phyloP scores from a whole-genome alignment of 1,284 basidiomycete species.

The Irpex sp. region DNA sequence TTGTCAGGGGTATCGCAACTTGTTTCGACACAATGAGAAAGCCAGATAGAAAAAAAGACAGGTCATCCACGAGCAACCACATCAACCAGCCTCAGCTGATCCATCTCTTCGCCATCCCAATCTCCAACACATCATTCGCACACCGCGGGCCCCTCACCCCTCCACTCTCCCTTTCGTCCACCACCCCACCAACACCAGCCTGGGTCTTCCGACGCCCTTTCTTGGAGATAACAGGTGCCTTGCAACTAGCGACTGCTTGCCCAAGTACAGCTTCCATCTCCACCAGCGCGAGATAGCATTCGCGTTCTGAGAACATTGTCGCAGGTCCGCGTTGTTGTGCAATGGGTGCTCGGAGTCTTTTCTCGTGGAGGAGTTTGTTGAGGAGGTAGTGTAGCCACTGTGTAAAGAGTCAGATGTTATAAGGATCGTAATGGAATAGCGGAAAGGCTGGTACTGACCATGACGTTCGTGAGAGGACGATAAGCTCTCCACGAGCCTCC shows the following conservation, averaged over 20 bases:
- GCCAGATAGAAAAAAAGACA: too few species aligned
- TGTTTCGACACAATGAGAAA: too few species aligned
- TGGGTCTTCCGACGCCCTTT: conserved; percentile 39
- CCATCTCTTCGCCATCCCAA: conserved; percentile 50
- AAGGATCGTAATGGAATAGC: not conserved
- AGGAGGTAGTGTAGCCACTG: conserved; percentile 83
- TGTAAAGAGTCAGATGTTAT: not conserved
- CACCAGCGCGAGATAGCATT: conserved; percentile 54
- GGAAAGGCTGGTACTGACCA: conserved; percentile 48
- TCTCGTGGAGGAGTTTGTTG: conserved; percentile 64
- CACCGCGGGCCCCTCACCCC: conserved; percentile 30
- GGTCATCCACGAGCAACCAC: too few species aligned
- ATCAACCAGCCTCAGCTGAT: conserved; percentile 25
- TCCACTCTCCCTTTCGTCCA: conserved; percentile 11
- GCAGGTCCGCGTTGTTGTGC: conserved; percentile 15
- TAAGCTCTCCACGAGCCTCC: conserved; percentile 66
- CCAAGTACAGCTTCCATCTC: conserved; percentile 50
- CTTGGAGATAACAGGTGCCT: conserved; percentile 13
- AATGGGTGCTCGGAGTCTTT: conserved; percentile 54
- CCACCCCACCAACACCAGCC: conserved; percentile 9
- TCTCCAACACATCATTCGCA: conserved; percentile 48
- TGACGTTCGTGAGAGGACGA: conserved; percentile 80
- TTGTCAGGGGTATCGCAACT: too few species aligned
- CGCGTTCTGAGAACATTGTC: conserved; percentile 42
- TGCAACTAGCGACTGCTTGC: conserved; percentile 31